Conservation (phyloP, 129 eudicot genomes). For the Pittosporum tobira region DNA sequence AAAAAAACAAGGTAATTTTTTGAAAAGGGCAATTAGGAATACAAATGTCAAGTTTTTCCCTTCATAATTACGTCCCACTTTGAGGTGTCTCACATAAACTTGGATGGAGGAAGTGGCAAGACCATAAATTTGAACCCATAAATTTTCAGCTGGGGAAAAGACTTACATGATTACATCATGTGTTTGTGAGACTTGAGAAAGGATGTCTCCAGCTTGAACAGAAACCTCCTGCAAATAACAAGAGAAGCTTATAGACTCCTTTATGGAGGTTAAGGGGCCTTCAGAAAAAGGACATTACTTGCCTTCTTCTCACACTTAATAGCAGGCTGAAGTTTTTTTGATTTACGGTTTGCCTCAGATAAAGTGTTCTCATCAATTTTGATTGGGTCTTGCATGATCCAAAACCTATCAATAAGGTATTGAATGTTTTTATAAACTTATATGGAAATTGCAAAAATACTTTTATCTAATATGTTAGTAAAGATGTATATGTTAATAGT, state of each 20-base stretch:
- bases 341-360: conserved; percentile 13
- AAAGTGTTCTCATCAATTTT: conserved; percentile 18
- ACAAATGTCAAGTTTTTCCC: too few species aligned
- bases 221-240: conserved; percentile 32
- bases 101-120: too few species aligned
- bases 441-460: neutral
- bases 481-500: too few species aligned
- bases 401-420: conserved; percentile 29
- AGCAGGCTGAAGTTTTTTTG: conserved; percentile 18
- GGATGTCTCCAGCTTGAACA: conserved; percentile 30
- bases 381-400: conserved; percentile 25
- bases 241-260: neutral
- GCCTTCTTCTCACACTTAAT: conserved; percentile 44
- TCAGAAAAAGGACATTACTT: conserved; percentile 13
- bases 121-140: neutral
- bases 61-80: too few species aligned
- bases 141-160: neutral
- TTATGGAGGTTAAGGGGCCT: neutral
- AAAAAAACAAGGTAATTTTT: too few species aligned
- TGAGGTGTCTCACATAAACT: too few species aligned
- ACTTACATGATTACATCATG: conserved; percentile 60
- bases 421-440: neutral
- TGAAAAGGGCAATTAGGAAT: too few species aligned
- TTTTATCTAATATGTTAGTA: neutral
- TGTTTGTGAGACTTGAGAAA: conserved; percentile 57